These are phyloP conservation scores for Macrophomina tecta DNA, from an alignment of 2,329 filamentous ascomycete species.

Conservation along the genomic window DNA sequence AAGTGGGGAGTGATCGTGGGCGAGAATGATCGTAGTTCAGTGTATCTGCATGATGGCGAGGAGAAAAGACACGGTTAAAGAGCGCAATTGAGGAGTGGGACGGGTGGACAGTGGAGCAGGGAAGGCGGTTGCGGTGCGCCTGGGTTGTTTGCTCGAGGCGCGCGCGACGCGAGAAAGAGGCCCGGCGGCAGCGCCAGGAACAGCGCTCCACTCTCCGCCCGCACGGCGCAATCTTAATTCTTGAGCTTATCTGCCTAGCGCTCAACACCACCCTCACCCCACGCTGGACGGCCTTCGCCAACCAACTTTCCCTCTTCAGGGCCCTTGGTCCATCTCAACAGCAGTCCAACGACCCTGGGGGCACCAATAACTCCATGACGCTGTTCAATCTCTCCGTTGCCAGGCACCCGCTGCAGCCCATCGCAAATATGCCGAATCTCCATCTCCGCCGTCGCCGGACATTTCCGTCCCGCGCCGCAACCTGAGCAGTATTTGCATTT, in stretches of 20 bases:
- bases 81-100: background rate
- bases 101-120: background rate
- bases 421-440: background rate
- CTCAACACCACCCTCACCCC: background rate
- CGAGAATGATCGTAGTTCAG: background rate
- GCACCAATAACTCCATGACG: too few relatives aligned
- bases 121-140: constrained; percentile 13
- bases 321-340: too few relatives aligned
- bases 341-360: too few relatives aligned
- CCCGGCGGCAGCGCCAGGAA: background rate
- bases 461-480: too few relatives aligned
- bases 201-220: background rate
- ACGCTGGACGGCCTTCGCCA: background rate
- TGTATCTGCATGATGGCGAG: background rate
- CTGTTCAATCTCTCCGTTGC: too few relatives aligned
- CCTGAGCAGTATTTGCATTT: too few relatives aligned
- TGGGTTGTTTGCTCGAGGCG: constrained; percentile 6
- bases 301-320: background rate
- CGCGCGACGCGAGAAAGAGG: background rate
- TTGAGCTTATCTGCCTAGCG: constrained; percentile 18
- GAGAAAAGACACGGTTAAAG: background rate
- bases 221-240: constrained; percentile 12
- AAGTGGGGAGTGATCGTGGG: background rate
- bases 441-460: background rate
- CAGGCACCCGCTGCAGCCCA: background rate